Evolutionary conservation across 192 early-diverging fungal genomes (phyloP).

Genomic region (Umbelopsis vinacea): DNA sequence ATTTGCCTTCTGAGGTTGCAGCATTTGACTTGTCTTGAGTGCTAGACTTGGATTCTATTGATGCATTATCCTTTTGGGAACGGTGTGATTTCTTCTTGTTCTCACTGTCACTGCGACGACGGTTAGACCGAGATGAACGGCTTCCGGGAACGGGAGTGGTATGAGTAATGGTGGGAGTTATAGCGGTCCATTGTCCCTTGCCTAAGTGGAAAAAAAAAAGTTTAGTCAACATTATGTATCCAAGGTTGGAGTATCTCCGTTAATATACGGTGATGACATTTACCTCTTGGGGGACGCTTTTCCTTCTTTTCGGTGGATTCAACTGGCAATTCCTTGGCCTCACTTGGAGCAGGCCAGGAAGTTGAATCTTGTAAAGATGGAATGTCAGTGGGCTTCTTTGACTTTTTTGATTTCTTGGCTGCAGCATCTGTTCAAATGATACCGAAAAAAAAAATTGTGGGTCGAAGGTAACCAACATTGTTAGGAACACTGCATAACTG

Average conservation of each 20-base stretch:
- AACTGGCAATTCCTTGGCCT: slow-evolving; percentile 23
- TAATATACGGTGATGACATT: too few relatives aligned
- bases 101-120: slow-evolving; percentile 24
- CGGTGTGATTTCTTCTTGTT: slow-evolving; percentile 28
- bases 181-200: slow-evolving; percentile 57
- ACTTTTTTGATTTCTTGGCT: slow-evolving; percentile 23
- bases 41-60: slow-evolving; percentile 6
- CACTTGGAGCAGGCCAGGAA: slow-evolving; percentile 43
- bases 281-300: slow-evolving; percentile 30
- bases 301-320: slow-evolving; percentile 26
- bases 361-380: slow-evolving; percentile 11
- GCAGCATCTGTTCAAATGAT: neutral
- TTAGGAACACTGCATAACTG: slow-evolving; percentile 8
- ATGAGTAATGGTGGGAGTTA: slow-evolving; percentile 59
- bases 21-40: slow-evolving; percentile 15
- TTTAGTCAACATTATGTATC: neutral
- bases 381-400: slow-evolving; percentile 18
- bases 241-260: too few relatives aligned
- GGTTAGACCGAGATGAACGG: slow-evolving; percentile 21
- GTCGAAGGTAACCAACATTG: neutral
- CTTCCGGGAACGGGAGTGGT: slow-evolving; percentile 45
- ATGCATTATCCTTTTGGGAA: slow-evolving; percentile 28
- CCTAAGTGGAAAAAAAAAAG: slow-evolving; percentile 30
- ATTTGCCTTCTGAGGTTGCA: neutral
- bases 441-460: neutral